These are phyloP conservation scores for Adenanthera pavonina DNA, from an alignment of 306 rosid species.

Conservation along the genomic window DNA sequence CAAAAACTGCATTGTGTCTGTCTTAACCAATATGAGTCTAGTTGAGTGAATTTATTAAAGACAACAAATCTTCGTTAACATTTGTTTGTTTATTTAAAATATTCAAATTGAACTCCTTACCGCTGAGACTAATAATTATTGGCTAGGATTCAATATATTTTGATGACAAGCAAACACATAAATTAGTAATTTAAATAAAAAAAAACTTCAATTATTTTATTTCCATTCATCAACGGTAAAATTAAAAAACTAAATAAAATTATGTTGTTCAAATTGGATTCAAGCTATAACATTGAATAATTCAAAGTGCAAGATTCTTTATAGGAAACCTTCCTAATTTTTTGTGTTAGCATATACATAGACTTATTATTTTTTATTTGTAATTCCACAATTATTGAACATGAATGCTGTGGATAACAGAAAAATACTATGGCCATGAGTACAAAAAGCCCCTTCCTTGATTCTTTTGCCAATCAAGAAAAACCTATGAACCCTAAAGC, in stretches of 20 bases:
- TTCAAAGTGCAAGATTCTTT: background rate
- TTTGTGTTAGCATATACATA: background rate
- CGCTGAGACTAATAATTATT: too few relatives aligned
- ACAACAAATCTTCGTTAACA: background rate
- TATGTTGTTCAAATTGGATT: background rate
- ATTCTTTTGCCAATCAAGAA: background rate
- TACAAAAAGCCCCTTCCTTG: background rate
- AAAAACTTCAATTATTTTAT: background rate
- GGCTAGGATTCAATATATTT: too few relatives aligned
- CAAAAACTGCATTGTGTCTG: too few relatives aligned
- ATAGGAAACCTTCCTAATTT: background rate
- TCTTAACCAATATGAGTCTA: too few relatives aligned
- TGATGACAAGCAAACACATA: too few relatives aligned
- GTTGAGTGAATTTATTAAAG: too few relatives aligned
- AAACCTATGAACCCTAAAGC: background rate
- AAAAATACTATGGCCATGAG: background rate
- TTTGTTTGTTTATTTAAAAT: too few relatives aligned
- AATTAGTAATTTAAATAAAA: too few relatives aligned
- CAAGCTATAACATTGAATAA: background rate
- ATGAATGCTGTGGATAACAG: background rate
- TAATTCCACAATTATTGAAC: background rate
- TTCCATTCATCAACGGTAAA: background rate
- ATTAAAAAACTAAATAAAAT: background rate
- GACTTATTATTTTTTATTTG: background rate
- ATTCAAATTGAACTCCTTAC: too few relatives aligned